Base-by-base conservation (phyloP, 2,329 filamentous ascomycete species). In the Microsporum audouinii region DNA sequence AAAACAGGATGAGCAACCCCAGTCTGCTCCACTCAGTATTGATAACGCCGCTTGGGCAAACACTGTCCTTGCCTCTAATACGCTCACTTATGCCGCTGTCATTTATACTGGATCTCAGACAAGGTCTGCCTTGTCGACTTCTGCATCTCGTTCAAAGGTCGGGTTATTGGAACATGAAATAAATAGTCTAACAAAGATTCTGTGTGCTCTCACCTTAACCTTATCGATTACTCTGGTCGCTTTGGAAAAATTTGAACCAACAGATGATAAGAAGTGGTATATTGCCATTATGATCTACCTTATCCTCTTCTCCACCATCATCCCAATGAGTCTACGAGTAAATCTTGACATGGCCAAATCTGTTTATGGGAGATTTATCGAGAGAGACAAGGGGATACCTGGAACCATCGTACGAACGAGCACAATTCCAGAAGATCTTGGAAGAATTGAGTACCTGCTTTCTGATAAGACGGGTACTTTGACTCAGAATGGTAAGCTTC, bases 41-140 rank as follows among this genome's bases (percentile, higher is more conserved):
- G 94, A 99, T 74, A 96, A 99, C 70, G 97, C 94, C 5, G 94
- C 95, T 7, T 99, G 95, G 94, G 92, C 92, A 17, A 99, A 97
- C 71, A 99, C 94, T 0, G 88, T 99, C 29, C 88, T 99, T 63
- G 94, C 94, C 0, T 97, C 92, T 0, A 94, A 91, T 71, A 92
- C 88, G 0, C 88, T 84, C 2, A 94, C 94, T 0, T 80, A 96
- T 62, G 92, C 91, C 1, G 89, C 91, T 0, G 89, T 99, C 58
- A 81, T 99, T 64, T 99, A 99, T 72, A 97, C 94, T 2, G 95
- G 94, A 0, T 86, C 90, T 0, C 89, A 99, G 73, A 99, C 94
- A 1, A 85, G 95, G 62, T 95, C 95, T 31, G 91, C 94, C 4
- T 80, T 99, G 38, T 97, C 94, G 0, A 99, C 94, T 4, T 89